Evolutionary conservation across 169 alveolate genomes (phyloP), one percentile per base, ranked within the genome.

Genomic region (Plasmodium reichenowi): DNA sequence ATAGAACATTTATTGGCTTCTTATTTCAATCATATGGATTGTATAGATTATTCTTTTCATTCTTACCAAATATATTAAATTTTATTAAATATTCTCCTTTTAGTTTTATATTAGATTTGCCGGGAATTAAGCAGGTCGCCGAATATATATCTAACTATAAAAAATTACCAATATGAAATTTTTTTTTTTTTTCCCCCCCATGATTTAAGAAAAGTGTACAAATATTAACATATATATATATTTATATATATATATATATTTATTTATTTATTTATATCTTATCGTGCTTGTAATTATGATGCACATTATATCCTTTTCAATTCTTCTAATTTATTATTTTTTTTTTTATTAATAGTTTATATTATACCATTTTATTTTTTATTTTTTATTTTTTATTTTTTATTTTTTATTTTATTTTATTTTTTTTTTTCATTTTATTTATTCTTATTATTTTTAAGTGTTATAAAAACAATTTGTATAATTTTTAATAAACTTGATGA

Each of bases 31-130:
- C 85, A 13, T 73, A 45, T 22, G 96, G 96, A 6, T 64, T 88
- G 50, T 93, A 93, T 87, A 47, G 62, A 48, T 92, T 93, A 43
- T 93, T 93, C 50, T 93, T 88, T 20, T 93, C 94, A 22, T 93
- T 93, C 75, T 26, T 93, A 29, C 96, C 96, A 7, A 93, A 93
- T 54, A 64, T 93, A 13, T 58, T 93, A 20, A 68, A 88, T 24
- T 92, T 89, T 47, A 73, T 93, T 17, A 78, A 91, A 29, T 92
- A 92, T 67, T 92, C 96, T 17, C 96, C 96, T 10, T 59, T 78
- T 9, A 50, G 89, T 66, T 78, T 78, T 29, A 10, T 78, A 20
- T 29, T 78, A 58, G 78, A 78, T 6, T 52, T 78, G 15, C 89
- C 89, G 5, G 89, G 89, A 26, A 78, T 78, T 9, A 78, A 78